phyloP scores from a whole-genome alignment of 2,329 filamentous ascomycete genomes.

The Aspergillus fructus region DNA sequence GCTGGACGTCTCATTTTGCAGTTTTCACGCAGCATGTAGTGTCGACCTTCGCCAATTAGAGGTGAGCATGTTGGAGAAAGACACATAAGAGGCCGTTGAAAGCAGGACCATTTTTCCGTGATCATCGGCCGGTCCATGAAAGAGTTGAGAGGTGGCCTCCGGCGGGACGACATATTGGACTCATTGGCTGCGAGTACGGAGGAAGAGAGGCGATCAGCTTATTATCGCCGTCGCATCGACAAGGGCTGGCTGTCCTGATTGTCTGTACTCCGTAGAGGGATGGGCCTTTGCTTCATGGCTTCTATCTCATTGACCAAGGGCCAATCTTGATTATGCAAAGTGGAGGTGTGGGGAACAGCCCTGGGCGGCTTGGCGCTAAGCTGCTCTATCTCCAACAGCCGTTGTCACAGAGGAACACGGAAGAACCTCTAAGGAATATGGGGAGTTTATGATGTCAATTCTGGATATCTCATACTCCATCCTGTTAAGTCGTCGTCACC shows the following conservation, averaged over 20 bases:
- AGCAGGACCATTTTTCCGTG: background rate
- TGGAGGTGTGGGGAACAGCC: slow-evolving; percentile 22
- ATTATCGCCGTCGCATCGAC: too few relatives aligned
- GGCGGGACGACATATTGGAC: too few relatives aligned
- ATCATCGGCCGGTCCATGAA: background rate
- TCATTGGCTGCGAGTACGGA: background rate
- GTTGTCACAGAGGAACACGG: background rate
- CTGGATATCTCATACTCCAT: background rate
- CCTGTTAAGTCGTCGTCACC: background rate
- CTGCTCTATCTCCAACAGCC: slow-evolving; percentile 4
- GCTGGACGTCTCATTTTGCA: background rate
- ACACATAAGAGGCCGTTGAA: background rate
- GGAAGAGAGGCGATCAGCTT: background rate
- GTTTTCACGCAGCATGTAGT: background rate
- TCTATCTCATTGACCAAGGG: background rate
- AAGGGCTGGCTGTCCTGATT: too few relatives aligned
- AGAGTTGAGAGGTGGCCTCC: background rate
- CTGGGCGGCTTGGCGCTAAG: slow-evolving; percentile 4
- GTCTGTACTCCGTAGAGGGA: background rate
- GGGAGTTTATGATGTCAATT: background rate
- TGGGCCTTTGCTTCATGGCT: background rate
- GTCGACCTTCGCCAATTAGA: background rate
- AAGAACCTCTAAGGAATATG: background rate
- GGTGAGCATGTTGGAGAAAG: background rate
- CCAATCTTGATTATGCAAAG: slow-evolving; percentile 15